Base-by-base conservation (phyloP, 108 stramenopile species). In the Cyclostephanos tholiformis region DNA sequence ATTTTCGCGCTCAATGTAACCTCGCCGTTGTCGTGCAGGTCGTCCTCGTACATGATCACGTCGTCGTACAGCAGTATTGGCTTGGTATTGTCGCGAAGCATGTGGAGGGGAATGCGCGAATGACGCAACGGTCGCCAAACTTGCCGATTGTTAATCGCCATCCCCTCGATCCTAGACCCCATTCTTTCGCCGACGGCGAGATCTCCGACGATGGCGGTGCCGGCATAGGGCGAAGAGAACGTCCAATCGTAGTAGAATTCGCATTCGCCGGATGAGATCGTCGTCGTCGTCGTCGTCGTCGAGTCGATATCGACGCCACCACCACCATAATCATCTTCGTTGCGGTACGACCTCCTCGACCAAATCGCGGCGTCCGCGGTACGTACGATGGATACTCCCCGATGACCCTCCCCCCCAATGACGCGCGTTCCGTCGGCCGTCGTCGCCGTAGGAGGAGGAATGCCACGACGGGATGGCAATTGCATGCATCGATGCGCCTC, bases 221-320 rank as follows among this genome's bases (percentile, higher is more conserved):
- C 88, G 23, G 82, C 76, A 57, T 85, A 90, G 2, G 89, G 88
- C n/a, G 89, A 82, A 58, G 86, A 85, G 65, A 77, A 93, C 0
- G 88, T 89, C 92, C 92, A 93, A 74, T 93, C 92, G 63, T 88
- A 93, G 56, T 89, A 85, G 67, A 90, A 93, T 57, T 85, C 65
- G 5, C 71, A 60, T n/a, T 74, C 50, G 4, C 41, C 25, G 12
- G 50, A 44, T 16, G 26, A 13, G 29, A 17, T 0, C 27, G 8
- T 32, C 16, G 43, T 66, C 10, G 43, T 27, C 32, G 58, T 22
- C 19, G 41, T n/a, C 52, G 44, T 50, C 6, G 57, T 51, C 5
- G 27, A 56, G 19, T 1, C 60, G n/a, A 19, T n/a, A n/a, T n/a
- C n/a, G n/a, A n/a, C n/a, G n/a, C n/a, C n/a, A n/a, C n/a, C n/a